phyloP scores from a whole-genome alignment of 2,329 filamentous ascomycete species.

The Calonectria pauciramosa region DNA sequence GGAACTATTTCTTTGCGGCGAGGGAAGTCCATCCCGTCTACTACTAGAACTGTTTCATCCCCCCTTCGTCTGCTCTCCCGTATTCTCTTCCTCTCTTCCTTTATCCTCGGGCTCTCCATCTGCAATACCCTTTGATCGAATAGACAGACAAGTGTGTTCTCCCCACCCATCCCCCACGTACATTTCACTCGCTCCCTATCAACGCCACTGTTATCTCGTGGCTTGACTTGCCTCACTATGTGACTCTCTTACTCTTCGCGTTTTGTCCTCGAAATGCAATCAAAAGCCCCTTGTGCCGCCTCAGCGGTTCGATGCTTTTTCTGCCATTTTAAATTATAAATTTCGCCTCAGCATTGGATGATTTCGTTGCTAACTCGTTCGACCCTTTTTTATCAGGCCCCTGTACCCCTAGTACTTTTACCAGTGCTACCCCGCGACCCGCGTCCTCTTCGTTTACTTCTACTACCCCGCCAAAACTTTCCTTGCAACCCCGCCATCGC shows the following conservation, averaged over 20 bases:
- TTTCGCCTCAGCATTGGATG: conserved; percentile 22
- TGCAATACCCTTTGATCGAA: neutral
- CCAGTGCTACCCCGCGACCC: conserved; percentile 45
- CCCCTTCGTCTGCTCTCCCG: conserved; percentile 31
- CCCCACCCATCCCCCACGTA: conserved; percentile 27
- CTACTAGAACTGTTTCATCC: conserved; percentile 32
- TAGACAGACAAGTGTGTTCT: conserved; percentile 16
- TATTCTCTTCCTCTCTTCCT: conserved; percentile 13
- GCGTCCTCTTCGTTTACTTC: conserved; percentile 28
- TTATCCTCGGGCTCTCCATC: conserved; percentile 8
- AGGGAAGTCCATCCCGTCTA: conserved; percentile 27
- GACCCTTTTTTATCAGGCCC: conserved; percentile 36
- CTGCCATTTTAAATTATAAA: conserved; percentile 15
- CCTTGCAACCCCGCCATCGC: conserved; percentile 38
- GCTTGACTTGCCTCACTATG: neutral
- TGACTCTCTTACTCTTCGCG: conserved; percentile 19
- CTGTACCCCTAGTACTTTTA: conserved; percentile 38
- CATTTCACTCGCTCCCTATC: neutral
- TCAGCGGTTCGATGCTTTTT: conserved; percentile 9
- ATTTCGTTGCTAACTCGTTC: conserved; percentile 42
- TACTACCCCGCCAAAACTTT: conserved; percentile 46
- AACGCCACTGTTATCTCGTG: conserved; percentile 13
- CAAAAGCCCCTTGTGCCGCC: neutral
- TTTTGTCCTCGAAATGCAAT: conserved; percentile 1
- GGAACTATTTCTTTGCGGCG: conserved; percentile 32